Evolutionary conservation across 805 yeast species (phyloP).

Genomic region (Candida fluviatilis): DNA sequence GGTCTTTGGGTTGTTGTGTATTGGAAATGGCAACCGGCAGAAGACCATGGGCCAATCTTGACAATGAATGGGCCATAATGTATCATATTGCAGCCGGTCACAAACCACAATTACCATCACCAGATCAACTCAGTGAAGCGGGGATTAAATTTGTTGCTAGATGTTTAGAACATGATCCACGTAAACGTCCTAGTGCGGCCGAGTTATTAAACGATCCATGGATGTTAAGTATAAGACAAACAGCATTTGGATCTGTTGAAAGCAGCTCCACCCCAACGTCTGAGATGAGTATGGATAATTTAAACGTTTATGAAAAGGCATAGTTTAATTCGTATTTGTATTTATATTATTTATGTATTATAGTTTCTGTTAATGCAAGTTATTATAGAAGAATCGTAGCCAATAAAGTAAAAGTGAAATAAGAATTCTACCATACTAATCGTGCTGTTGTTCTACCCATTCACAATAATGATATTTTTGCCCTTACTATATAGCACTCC

Average conservation of each 20-base stretch:
- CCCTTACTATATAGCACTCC: too few relatives aligned
- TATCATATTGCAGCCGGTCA: conserved; percentile 96
- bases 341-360: neutral
- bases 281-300: conserved; percentile 14
- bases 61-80: conserved; percentile 98
- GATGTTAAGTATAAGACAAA: conserved; percentile 68
- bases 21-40: conserved; percentile 95
- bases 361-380: neutral
- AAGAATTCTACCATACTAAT: too few relatives aligned
- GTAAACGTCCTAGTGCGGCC: conserved; percentile 74
- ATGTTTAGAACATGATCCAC: conserved; percentile 81
- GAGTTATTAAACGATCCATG: conserved; percentile 87
- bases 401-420: too few relatives aligned
- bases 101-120: conserved; percentile 76
- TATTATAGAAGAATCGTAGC: neutral
- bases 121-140: conserved; percentile 69
- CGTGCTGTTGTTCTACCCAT: too few relatives aligned
- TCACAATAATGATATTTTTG: too few relatives aligned
- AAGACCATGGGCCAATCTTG: conserved; percentile 94
- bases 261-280: conserved; percentile 35
- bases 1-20: conserved; percentile 97
- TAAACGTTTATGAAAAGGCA: too few relatives aligned
- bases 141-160: conserved; percentile 70
- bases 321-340: neutral
- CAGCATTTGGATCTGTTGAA: conserved; percentile 52